phyloP scores from a whole-genome alignment of 2,329 filamentous ascomycete genomes.

The Diaporthe capsici region DNA sequence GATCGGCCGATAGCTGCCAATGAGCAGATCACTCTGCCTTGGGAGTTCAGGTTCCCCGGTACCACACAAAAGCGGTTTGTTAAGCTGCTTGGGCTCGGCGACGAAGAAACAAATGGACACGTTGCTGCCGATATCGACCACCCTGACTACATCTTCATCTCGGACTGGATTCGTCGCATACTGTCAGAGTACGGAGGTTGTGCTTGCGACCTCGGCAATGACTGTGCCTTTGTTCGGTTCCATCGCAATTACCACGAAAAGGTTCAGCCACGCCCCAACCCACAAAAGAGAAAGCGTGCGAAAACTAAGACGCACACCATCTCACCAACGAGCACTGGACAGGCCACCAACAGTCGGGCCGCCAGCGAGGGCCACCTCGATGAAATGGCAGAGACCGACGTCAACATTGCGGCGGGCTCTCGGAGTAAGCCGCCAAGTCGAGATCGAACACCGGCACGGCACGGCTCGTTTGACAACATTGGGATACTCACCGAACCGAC shows the following conservation, averaged over 20 bases:
- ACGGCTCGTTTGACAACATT: conserved; percentile 72
- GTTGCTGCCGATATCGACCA: conserved; percentile 70
- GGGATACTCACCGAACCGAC: conserved; percentile 75
- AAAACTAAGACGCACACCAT: conserved; percentile 69
- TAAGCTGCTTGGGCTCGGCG: conserved; percentile 72
- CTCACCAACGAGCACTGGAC: conserved; percentile 74
- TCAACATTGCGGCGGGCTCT: conserved; percentile 62
- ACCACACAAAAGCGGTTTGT: conserved; percentile 67
- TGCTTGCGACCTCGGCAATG: conserved; percentile 76
- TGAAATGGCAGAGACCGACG: conserved; percentile 68
- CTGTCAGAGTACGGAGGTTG: conserved; percentile 85
- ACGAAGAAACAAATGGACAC: conserved; percentile 66
- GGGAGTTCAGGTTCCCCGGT: conserved; percentile 77
- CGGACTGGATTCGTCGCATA: conserved; percentile 76
- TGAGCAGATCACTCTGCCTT: conserved; percentile 75
- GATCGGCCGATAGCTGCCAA: conserved; percentile 78
- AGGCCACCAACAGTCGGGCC: conserved; percentile 74
- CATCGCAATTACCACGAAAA: conserved; percentile 69
- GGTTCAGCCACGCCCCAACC: conserved; percentile 55
- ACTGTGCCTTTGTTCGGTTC: conserved; percentile 76
- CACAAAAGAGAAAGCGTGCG: conserved; percentile 64
- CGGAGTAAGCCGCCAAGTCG: conserved; percentile 77
- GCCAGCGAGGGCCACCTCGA: conserved; percentile 73
- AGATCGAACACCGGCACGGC: conserved; percentile 73
- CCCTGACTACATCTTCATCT: conserved; percentile 71